Base-by-base conservation (phyloP, 495 filamentous ascomycete species). In the Baudoinia panamericana region DNA sequence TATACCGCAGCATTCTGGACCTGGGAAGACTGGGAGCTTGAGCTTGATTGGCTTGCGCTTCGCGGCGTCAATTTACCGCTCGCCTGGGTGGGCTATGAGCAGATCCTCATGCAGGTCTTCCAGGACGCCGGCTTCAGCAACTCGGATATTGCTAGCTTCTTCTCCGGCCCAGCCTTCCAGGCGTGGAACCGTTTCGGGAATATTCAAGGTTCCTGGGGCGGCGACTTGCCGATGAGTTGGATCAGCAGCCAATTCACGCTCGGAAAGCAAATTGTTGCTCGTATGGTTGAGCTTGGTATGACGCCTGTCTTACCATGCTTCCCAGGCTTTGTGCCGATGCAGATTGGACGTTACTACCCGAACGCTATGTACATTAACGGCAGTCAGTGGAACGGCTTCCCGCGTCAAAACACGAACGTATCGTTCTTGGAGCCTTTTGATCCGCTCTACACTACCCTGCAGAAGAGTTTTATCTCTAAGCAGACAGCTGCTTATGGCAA, bases 151-250 rank as follows among this genome's bases (percentile, higher is more conserved):
- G 34, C 54, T 0, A 50, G 58, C 3, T 72, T 64, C 43, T 39
- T 73, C 10, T 67, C 61, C 39, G 68, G 70, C 0, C 68, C 68
- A 2, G 67, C 68, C 0, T 73, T 73, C 33, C 62, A 68, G 39
- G 61, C 68, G n/a, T 73, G 70, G 70, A 71, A 73, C 30, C 63
- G 65, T 7, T 67, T 73, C 39, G 70, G 68, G 4, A 73, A 73
- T 32, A 71, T 71, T 26, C 68, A 72, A 49, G 68, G 68, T 1
- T 66, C 36, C 4, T 40, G 43, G 43, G 36, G 55, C 17, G 66
- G 64, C 12, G 50, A 58, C 12, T 38, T 69, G n/a, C 67, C 67
- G 1, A 43, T 48, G 22, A 39, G 46, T 13, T 73, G 67, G 67
- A 60, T 70, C 25, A 59, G 68, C 27, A 39, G 47, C 17, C 68